Evolutionary conservation across 202 grass and related monocot genomes (phyloP).

Genomic region (Zizania palustris): DNA sequence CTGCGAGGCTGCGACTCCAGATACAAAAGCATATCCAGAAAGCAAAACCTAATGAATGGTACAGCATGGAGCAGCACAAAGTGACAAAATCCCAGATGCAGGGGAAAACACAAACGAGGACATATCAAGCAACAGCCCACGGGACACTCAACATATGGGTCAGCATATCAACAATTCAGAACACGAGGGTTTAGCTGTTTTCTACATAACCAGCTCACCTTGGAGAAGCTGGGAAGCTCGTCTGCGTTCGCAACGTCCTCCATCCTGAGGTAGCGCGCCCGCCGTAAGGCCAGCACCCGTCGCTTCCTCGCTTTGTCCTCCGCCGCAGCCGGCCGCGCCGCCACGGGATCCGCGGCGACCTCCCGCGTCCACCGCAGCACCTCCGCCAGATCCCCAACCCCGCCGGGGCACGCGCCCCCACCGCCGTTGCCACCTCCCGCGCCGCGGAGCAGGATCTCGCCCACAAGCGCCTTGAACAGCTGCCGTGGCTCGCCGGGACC

Average conservation of each 20-base stretch:
- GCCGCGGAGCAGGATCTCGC: conserved; percentile 34
- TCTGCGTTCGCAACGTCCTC: conserved; percentile 54
- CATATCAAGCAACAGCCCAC: conserved; percentile 32
- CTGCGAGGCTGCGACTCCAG: conserved; percentile 18
- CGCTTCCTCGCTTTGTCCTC: conserved; percentile 50
- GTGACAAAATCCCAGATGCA: conserved; percentile 48
- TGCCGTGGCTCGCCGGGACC: conserved; percentile 35
- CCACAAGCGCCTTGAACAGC: conserved; percentile 41
- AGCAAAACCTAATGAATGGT: conserved; percentile 31
- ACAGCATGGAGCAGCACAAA: conserved; percentile 1
- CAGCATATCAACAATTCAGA: conserved; percentile 32
- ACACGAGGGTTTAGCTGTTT: conserved; percentile 33
- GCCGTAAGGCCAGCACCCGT: conserved; percentile 59
- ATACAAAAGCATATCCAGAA: conserved; percentile 26
- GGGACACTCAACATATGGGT: neutral
- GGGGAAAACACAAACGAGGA: conserved; percentile 14
- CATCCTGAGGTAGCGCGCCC: conserved; percentile 56
- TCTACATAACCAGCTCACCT: conserved; percentile 44
- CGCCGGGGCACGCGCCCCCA: conserved; percentile 8
- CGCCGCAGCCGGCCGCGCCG: conserved; percentile 27
- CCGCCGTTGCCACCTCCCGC: conserved; percentile 19
- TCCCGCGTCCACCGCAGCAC: conserved; percentile 53
- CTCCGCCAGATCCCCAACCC: conserved; percentile 51
- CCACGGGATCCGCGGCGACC: conserved; percentile 58
- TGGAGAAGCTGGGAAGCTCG: conserved; percentile 61